phyloP scores from a whole-genome alignment of 768 basidiomycete genomes.

The Lentinula edodes region DNA sequence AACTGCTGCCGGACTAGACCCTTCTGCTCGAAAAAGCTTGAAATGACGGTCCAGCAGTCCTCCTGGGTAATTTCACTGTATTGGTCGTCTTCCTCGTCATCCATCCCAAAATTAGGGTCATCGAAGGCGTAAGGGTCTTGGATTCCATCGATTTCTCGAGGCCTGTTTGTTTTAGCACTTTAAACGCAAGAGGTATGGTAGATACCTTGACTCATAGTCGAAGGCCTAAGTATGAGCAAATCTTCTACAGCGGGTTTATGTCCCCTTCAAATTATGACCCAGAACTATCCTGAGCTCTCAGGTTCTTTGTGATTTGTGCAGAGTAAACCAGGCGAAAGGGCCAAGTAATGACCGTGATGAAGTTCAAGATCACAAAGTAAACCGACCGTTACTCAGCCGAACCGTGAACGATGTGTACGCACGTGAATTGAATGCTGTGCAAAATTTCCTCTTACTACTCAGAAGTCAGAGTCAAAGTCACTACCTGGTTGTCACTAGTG shows the following conservation, averaged over 20 bases:
- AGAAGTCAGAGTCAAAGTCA: too few species aligned
- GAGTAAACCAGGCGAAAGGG: neutral
- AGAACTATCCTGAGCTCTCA: neutral
- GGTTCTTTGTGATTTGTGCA: neutral
- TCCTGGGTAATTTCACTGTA: slow-evolving; percentile 85
- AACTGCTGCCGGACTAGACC: slow-evolving; percentile 97
- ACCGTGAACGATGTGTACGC: neutral
- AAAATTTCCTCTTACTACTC: neutral
- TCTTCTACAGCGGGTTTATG: neutral
- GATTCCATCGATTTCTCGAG: slow-evolving; percentile 13
- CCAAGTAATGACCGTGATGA: neutral
- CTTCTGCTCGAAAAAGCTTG: slow-evolving; percentile 94
- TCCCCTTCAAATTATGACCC: neutral
- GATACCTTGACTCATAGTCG: slow-evolving; percentile 51
- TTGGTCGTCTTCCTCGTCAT: slow-evolving; percentile 48
- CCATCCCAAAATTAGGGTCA: slow-evolving; percentile 50
- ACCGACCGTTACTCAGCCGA: neutral
- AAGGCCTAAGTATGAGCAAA: neutral
- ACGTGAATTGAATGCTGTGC: neutral
- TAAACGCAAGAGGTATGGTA: slow-evolving; percentile 10
- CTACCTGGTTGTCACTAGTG: too few species aligned
- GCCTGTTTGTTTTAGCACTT: neutral
- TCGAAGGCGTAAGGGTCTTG: slow-evolving; percentile 57
- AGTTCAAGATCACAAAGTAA: neutral
- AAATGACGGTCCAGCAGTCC: slow-evolving; percentile 94